phyloP scores from a whole-genome alignment of 345 rosid species.

The Bruguiera sexangula region DNA sequence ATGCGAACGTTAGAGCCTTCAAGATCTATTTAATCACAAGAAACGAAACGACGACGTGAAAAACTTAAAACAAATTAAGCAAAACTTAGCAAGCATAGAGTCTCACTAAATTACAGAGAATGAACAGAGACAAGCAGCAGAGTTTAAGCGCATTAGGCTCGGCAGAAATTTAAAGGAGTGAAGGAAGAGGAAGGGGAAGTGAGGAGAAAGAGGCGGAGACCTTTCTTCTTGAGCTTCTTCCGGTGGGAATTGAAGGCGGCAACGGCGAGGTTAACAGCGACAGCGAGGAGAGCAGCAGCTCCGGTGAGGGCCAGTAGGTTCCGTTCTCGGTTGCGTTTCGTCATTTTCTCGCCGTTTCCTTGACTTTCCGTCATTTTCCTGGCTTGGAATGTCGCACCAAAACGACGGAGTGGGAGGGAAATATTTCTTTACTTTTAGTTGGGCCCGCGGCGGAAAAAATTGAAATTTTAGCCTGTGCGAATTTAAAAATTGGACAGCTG shows the following conservation, averaged over 20 bases:
- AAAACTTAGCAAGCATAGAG: neutral
- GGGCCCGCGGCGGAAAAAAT: neutral
- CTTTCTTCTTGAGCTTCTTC: constrained; percentile 53
- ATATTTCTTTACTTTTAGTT: neutral
- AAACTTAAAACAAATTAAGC: neutral
- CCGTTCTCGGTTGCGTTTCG: constrained; percentile 38
- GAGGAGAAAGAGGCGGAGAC: constrained; percentile 18
- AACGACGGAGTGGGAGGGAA: constrained; percentile 15
- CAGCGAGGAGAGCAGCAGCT: constrained; percentile 59
- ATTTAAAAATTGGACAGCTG: too few relatives aligned
- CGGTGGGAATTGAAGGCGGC: constrained; percentile 55
- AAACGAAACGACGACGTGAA: neutral
- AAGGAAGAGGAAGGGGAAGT: neutral
- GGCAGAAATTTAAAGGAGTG: neutral
- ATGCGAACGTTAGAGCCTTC: constrained; percentile 59
- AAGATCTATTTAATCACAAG: constrained; percentile 45
- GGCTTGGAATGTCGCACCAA: neutral
- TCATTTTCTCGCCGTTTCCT: constrained; percentile 26
- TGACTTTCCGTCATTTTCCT: constrained; percentile 33
- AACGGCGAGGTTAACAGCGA: constrained; percentile 63
- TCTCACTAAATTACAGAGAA: neutral
- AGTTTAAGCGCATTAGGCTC: neutral
- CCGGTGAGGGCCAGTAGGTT: constrained; percentile 64
- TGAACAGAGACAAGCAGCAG: too few relatives aligned
- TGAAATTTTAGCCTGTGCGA: too few relatives aligned